Evolutionary conservation across 2,329 filamentous ascomycete genomes (phyloP), one percentile per base, ranked within the genome.

Genomic region (Blumeria graminis): DNA sequence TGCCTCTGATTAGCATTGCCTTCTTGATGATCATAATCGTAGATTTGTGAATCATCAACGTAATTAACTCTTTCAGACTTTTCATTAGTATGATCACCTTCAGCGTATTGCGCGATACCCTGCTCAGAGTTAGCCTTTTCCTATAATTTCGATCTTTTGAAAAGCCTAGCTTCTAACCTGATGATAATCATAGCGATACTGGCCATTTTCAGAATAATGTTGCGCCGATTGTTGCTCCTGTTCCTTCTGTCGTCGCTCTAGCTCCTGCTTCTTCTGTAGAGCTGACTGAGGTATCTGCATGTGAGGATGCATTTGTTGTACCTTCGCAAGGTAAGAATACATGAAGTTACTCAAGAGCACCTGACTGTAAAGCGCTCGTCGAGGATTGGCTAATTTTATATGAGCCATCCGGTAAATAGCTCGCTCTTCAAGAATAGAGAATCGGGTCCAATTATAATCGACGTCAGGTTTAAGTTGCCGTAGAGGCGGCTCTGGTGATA

Each of bases 341-440:
- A 98, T 98, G 70, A 98, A 98, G 68, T 98, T 98, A 70, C 89
- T 95, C 62, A 98, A 77, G 58, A 98, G 74, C 22, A 98, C 92
- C 69, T 98, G 92, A 58, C 90, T 95, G 66, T 94, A 84, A 55
- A 98, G 71, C 43, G 90, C 85, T 57, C 92, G 82, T 48, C 90
- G 82, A 39, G 92, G 92, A 66, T 98, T 96, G n/a, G 92, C 92
- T 59, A 98, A 78, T 69, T 98, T 98, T 71, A 96, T 93, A 67
- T 98, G 92, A 16, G 92, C 92, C 86, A 98, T 94, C 59, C 92
- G 81, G 69, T 98, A 98, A 58, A 98, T 98, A 18, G 92, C 92
- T 58, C 92, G 78, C 71, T 98, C 92, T 69, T 96, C 90, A 56
- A 95, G 74, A 56, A 98, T 90, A 11, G 88, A 88, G 65, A 96